phyloP scores from a whole-genome alignment of 2,329 filamentous ascomycete genomes.

The Calonectria pteridis region DNA sequence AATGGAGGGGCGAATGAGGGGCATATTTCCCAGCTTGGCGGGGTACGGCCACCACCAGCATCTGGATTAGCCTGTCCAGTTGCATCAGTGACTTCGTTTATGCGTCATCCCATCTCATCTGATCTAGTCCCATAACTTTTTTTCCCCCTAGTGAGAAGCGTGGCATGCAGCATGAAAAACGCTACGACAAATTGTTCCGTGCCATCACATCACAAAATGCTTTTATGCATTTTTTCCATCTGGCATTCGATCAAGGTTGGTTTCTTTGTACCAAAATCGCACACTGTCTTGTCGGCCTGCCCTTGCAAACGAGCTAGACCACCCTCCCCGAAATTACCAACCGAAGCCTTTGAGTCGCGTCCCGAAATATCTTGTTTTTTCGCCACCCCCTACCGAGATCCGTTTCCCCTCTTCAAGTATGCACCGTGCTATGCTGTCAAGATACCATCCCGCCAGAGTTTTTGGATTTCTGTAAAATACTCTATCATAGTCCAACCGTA shows the following conservation, averaged over 20 bases:
- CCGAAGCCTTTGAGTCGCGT: conserved; percentile 10
- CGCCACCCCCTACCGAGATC: conserved; percentile 20
- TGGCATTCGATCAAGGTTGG: conserved; percentile 1
- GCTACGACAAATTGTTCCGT: conserved; percentile 12
- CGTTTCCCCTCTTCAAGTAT: conserved; percentile 33
- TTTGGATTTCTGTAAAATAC: conserved; percentile 40
- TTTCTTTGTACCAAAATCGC: conserved; percentile 7
- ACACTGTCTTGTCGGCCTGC: background rate
- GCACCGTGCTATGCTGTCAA: conserved; percentile 39
- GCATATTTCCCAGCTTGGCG: conserved; percentile 37
- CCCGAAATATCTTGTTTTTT: conserved; percentile 10
- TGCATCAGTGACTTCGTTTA: conserved; percentile 37
- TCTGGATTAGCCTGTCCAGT: conserved; percentile 31
- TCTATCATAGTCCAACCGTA: conserved; percentile 49
- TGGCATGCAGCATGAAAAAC: conserved; percentile 12
- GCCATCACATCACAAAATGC: background rate
- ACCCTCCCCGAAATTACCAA: background rate
- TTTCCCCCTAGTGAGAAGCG: background rate
- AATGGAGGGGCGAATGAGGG: conserved; percentile 44
- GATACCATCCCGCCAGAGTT: conserved; percentile 37
- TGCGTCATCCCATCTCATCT: conserved; percentile 38
- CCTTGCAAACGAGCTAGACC: conserved; percentile 6
- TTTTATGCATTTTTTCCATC: conserved; percentile 1
- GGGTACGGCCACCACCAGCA: conserved; percentile 31
- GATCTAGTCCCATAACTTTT: conserved; percentile 3